Percentiles rank a stretch among this genome's conserved stretches.
phyloP scores from a whole-genome alignment of 192 early-diverging fungal genomes.

The Pilaira anomala region DNA sequence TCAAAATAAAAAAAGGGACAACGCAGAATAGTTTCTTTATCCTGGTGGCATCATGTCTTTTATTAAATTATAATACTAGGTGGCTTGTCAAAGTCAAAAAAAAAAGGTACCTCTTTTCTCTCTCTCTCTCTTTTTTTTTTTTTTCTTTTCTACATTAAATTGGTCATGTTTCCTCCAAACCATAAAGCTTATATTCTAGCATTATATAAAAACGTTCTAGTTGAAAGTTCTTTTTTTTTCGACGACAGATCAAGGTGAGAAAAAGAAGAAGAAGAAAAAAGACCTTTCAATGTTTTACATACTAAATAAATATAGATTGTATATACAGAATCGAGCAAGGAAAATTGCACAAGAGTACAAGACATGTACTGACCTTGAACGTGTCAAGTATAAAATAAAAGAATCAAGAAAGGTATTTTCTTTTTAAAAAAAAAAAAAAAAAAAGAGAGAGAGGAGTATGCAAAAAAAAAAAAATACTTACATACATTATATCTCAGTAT shows the following conservation, averaged over 20 bases:
- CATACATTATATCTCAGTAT: slow-evolving; percentile 6
- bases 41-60: too few species aligned
- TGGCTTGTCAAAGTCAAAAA: slow-evolving; percentile 2
- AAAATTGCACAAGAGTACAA: slow-evolving; percentile 24
- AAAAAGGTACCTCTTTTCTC: too few species aligned
- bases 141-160: too few species aligned
- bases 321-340: slow-evolving; percentile 25
- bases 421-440: too few species aligned
- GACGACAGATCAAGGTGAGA: slow-evolving; percentile 34
- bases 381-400: slow-evolving; percentile 27
- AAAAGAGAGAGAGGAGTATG: neutral
- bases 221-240: slow-evolving; percentile 28
- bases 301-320: slow-evolving; percentile 8
- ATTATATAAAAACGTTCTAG: slow-evolving; percentile 30
- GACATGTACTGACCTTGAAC: slow-evolving; percentile 10
- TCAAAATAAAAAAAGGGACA: too few species aligned
- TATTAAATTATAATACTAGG: too few species aligned
- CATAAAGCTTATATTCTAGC: slow-evolving; percentile 15
- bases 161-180: neutral
- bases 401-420: slow-evolving; percentile 35
- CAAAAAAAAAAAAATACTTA: neutral
- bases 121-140: neutral
- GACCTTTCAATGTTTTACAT: neutral
- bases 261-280: neutral
- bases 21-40: too few species aligned